These are phyloP conservation scores for Coemansia sp. DNA, from an alignment of 192 early-diverging fungal species.

Conservation along the genomic window DNA sequence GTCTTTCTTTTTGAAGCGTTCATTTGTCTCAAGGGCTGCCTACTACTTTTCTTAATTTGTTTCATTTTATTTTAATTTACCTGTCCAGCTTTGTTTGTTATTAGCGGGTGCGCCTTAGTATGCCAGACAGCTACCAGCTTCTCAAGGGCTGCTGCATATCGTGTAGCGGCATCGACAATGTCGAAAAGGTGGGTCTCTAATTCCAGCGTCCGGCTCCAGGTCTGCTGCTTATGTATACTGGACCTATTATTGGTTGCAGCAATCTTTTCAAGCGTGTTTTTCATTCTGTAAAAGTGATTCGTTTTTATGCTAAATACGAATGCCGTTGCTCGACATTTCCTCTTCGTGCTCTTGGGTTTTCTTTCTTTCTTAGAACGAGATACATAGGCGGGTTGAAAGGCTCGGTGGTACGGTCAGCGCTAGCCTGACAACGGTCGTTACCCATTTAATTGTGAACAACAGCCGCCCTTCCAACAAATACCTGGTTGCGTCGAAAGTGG, in stretches of 20 bases:
- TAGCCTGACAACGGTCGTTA: constrained; percentile 43
- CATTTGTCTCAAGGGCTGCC: too few species aligned
- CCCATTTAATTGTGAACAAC: constrained; percentile 38
- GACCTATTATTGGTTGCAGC: too few species aligned
- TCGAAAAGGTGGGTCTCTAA: constrained; percentile 39
- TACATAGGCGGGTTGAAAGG: constrained; percentile 33
- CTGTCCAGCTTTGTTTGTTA: not conserved
- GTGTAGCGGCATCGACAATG: constrained; percentile 39
- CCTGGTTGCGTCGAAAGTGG: constrained; percentile 32
- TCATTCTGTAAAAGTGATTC: too few species aligned
- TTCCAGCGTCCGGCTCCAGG: too few species aligned
- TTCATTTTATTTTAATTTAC: constrained; percentile 1
- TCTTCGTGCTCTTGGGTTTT: not conserved
- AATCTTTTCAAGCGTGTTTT: not conserved
- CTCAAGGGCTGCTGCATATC: constrained; percentile 41
- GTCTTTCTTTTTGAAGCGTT: not conserved
- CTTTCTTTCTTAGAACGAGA: constrained; percentile 18
- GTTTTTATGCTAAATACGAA: too few species aligned
- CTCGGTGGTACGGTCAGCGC: constrained; percentile 39
- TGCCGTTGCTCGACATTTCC: too few species aligned
- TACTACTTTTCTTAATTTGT: too few species aligned
- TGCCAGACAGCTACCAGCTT: constrained; percentile 16
- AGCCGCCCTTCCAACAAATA: constrained; percentile 35
- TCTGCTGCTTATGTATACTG: too few species aligned
- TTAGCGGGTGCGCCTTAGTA: not conserved